phyloP scores from a whole-genome alignment of 108 stramenopile species.

The Bacterosira constricta region DNA sequence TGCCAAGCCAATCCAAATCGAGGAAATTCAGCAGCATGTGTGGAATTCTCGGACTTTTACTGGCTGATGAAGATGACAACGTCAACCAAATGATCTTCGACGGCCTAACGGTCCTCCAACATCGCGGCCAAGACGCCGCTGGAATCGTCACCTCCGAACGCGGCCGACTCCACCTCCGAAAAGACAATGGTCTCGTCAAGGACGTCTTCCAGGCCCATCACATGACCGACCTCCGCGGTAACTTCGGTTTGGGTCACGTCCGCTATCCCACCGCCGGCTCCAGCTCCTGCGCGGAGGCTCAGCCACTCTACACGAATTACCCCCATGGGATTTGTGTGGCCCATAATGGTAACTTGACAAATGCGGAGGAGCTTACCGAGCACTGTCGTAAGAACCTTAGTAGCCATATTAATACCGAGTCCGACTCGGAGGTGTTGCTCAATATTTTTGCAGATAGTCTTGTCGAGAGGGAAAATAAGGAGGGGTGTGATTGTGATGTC shows the following conservation, averaged over 20 bases:
- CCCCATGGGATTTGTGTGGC: slow-evolving; percentile 97
- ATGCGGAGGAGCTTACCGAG: slow-evolving; percentile 77
- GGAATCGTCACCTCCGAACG: slow-evolving; percentile 93
- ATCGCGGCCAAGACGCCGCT: slow-evolving; percentile 99
- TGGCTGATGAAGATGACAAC: slow-evolving; percentile 81
- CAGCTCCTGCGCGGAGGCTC: slow-evolving; percentile 89
- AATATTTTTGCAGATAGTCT: slow-evolving; percentile 96
- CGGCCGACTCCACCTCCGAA: slow-evolving; percentile 87
- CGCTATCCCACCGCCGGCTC: slow-evolving; percentile 98
- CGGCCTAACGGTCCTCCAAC: slow-evolving; percentile 97
- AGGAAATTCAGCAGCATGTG: slow-evolving; percentile 67
- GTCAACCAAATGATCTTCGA: slow-evolving; percentile 97
- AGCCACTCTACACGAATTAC: slow-evolving; percentile 98
- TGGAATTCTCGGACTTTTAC: slow-evolving; percentile 87
- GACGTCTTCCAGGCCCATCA: slow-evolving; percentile 97
- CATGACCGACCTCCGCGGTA: slow-evolving; percentile 92
- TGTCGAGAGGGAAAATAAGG: slow-evolving; percentile 45
- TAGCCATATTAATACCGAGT: slow-evolving; percentile 97
- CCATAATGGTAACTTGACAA: slow-evolving; percentile 99
- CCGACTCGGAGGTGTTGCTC: slow-evolving; percentile 95
- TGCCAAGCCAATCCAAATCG: too few relatives aligned
- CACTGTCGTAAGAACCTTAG: slow-evolving; percentile 49
- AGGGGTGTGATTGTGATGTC: slow-evolving; percentile 18
- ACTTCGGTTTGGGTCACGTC: slow-evolving; percentile 94
- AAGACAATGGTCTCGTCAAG: slow-evolving; percentile 96